Evolutionary conservation across 192 early-diverging fungal genomes (phyloP).

Genomic region (Coemansia sp.): DNA sequence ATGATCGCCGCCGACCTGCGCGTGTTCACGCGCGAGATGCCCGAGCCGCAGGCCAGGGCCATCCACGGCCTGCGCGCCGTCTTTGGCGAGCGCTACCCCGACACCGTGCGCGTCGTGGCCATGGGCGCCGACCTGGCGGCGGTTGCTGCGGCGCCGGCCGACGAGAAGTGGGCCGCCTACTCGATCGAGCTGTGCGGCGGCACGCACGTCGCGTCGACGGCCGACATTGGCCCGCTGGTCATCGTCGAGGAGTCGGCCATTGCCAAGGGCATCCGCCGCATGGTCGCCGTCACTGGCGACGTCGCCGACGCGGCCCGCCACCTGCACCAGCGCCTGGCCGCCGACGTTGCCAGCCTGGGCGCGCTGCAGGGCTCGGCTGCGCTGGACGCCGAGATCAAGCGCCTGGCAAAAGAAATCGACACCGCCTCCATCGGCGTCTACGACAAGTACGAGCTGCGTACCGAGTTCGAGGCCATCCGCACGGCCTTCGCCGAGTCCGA

Average conservation of each 20-base stretch:
- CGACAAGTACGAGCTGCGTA: slow-evolving; percentile 74
- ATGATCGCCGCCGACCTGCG: slow-evolving; percentile 73
- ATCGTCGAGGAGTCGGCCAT: slow-evolving; percentile 90
- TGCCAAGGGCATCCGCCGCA: slow-evolving; percentile 95
- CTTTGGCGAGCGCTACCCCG: slow-evolving; percentile 97
- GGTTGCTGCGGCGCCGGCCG: slow-evolving; percentile 76
- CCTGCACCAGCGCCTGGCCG: slow-evolving; percentile 69
- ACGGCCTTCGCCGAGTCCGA: slow-evolving; percentile 87
- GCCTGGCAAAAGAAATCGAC: slow-evolving; percentile 78
- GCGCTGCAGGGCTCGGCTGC: slow-evolving; percentile 58
- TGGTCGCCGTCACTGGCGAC: slow-evolving; percentile 92
- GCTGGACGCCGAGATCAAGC: slow-evolving; percentile 82
- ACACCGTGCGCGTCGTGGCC: slow-evolving; percentile 95
- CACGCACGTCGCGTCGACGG: slow-evolving; percentile 90
- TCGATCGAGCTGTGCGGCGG: slow-evolving; percentile 99
- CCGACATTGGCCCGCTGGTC: slow-evolving; percentile 84
- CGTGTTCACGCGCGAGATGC: slow-evolving; percentile 86
- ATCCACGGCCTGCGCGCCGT: slow-evolving; percentile 95
- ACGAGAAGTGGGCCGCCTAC: slow-evolving; percentile 78
- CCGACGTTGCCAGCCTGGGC: slow-evolving; percentile 64
- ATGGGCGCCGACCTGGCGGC: slow-evolving; percentile 88
- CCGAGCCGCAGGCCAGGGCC: slow-evolving; percentile 75
- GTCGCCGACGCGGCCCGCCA: slow-evolving; percentile 67
- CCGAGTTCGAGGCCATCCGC: slow-evolving; percentile 73
- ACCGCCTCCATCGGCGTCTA: slow-evolving; percentile 76